Base-by-base conservation (phyloP, 345 rosid species). In the Eucalyptus tenuipes region DNA sequence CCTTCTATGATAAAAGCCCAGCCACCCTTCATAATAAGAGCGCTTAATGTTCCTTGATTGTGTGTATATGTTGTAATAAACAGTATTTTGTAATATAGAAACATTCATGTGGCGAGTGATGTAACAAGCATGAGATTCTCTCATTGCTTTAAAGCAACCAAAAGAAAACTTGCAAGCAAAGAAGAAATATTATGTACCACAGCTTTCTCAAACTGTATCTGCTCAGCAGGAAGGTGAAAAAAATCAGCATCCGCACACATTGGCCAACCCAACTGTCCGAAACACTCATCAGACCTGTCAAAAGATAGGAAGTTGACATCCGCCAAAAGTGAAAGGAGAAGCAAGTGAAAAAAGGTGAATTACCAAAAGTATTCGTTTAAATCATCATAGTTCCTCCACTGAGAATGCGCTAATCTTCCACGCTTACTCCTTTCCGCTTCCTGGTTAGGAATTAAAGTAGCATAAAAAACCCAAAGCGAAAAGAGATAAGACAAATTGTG, bases 381-480 rank as follows among this genome's bases (percentile, higher is more conserved):
- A 93, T 98, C 99, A 91, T 98, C 99, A 89, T 98, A 98, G 88
- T 98, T 97, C 89, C 99, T 97, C 99, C 99, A 98, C 50, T 96
- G 99, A 25, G 99, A 98, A 91, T 97, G 99, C 93, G 96, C 97
- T 90, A 98, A 97, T 91, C 89, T 95, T 85, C 99, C 99, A 89
- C 53, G 92, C 90, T 94, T 92, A 92, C 97, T 95, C 92, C 95
- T 93, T 91, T 94, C 93, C 84, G 97, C 95, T 94, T 98, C 99
- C 99, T 98, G 91, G 86, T 81, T 92, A 91, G 91, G 49, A 90
- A 87, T 57, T 25, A 61, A 81, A 42, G 66, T 49, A 45, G 49
- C 52, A 80, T 84, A 84, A 27, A 57, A 85, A 24, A 53, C 71
- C 18, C 59, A 48, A 61, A 22, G 33, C n/a, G 37, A 27, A 53